phyloP scores from a whole-genome alignment of 1,139 yeast genomes.

The Hansenula lynferdii region DNA sequence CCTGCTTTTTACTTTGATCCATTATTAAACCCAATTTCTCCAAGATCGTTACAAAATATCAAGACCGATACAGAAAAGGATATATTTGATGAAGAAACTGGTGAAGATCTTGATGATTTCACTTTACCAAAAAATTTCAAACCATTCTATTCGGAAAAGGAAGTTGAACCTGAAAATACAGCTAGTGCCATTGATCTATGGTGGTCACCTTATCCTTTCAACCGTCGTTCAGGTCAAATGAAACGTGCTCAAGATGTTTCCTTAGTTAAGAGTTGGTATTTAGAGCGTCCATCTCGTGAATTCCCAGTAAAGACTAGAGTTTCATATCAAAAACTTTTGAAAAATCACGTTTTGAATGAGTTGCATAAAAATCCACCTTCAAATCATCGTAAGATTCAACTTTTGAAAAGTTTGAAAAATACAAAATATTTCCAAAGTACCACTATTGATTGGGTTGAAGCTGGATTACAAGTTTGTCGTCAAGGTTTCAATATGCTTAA shows the following conservation, averaged over 20 bases:
- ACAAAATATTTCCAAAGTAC: slow-evolving; percentile 93
- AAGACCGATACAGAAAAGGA: slow-evolving; percentile 19
- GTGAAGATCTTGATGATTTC: slow-evolving; percentile 32
- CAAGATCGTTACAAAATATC: slow-evolving; percentile 27
- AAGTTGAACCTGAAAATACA: slow-evolving; percentile 43
- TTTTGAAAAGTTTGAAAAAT: slow-evolving; percentile 63
- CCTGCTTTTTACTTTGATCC: slow-evolving; percentile 56
- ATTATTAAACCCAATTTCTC: slow-evolving; percentile 51
- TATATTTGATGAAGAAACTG: slow-evolving; percentile 23
- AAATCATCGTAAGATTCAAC: slow-evolving; percentile 44
- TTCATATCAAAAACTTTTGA: slow-evolving; percentile 83
- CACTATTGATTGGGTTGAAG: slow-evolving; percentile 96
- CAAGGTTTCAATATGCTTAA: slow-evolving; percentile 96
- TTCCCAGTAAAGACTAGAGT: slow-evolving; percentile 74
- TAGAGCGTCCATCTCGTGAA: slow-evolving; percentile 51
- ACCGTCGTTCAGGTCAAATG: slow-evolving; percentile 63
- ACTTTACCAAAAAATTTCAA: slow-evolving; percentile 33
- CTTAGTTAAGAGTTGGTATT: slow-evolving; percentile 76
- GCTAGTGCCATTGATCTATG: slow-evolving; percentile 59
- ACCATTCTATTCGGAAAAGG: slow-evolving; percentile 46
- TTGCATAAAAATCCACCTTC: slow-evolving; percentile 42
- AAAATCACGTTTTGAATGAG: slow-evolving; percentile 68
- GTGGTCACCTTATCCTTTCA: slow-evolving; percentile 86
- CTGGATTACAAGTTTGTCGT: slow-evolving; percentile 86
- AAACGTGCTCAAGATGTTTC: slow-evolving; percentile 91